Base-by-base conservation (phyloP, 306 rosid species). In the Betula pendula region DNA sequence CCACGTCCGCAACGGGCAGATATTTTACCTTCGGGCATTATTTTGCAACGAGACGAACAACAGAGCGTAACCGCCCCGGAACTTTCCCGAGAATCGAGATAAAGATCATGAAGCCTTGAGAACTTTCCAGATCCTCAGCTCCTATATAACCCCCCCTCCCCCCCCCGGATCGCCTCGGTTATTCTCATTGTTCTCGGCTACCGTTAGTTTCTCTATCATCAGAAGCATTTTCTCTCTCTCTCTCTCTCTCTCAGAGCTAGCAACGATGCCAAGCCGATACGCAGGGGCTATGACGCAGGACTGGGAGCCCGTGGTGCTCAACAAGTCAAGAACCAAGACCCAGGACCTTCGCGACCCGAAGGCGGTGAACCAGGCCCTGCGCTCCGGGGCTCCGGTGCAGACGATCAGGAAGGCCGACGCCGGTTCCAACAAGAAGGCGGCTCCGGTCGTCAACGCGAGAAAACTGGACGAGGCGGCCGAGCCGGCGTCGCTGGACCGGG, bases 391-490 rank as follows among this genome's bases (percentile, higher is more conserved):
- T 0, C 86, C 85, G 72, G 88, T 91, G 0, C 82, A 71, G 72
- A 88, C 98, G 3, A 49, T 91, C 5, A 93, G 86, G 82, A 94
- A 94, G 66, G 81, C 44, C 45, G 93, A 86, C 62, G 91, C 85
- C 8, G 96, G 89, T 0, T 84, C 85, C 0, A 92, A 94, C 78
- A 90, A 77, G 87, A 91, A 89, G 49, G 19, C 75, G 2, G 86
- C 80, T n/a, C 87, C 93, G 60, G 87, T 17, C 5, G 42, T 88
- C 5, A 75, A 68, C 74, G 77, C 83, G n/a, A 84, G 78, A 86
- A 94, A 94, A 79, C 86, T 94, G 2, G 98, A 94, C 0, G 97
- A 91, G 73, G 91, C 56, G 16, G 79, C 88, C 1, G 98, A 91
- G 74, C 92, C 97, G 51, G 92, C 89, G 0, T 81, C 91, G 43